A percentile compares a stretch with the other conserved stretches of the same genome.
Conservation (phyloP, 1,284 basidiomycete genomes). For the Rhodotorula sp. region DNA sequence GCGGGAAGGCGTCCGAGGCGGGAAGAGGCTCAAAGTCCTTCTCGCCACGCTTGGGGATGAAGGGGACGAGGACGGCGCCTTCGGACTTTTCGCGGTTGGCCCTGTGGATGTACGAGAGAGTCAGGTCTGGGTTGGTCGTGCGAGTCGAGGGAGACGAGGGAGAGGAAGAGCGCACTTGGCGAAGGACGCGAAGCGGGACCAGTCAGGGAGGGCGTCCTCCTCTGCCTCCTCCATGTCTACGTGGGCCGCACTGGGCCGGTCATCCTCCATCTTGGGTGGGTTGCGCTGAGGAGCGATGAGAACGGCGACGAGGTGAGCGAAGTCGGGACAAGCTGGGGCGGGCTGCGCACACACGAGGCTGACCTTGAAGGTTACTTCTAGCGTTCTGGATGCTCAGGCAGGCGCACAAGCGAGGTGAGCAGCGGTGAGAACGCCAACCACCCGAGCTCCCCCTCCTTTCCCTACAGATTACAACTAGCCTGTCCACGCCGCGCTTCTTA, state of each 20-base stretch:
- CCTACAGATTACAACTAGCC: too few relatives aligned
- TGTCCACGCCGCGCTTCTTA: too few relatives aligned
- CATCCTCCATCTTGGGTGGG: slow-evolving; percentile 33
- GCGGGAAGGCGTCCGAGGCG: slow-evolving; percentile 18
- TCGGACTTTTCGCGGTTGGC: slow-evolving; percentile 10
- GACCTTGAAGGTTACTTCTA: too few relatives aligned
- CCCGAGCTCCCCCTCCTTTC: too few relatives aligned
- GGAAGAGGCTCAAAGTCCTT: slow-evolving; percentile 87
- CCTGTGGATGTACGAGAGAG: background rate
- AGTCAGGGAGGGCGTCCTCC: slow-evolving; percentile 63
- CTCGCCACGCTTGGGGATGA: slow-evolving; percentile 88
- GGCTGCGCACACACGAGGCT: background rate
- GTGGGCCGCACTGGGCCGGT: slow-evolving; percentile 32
- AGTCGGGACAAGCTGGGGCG: background rate
- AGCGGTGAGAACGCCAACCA: too few relatives aligned
- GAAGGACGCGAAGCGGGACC: slow-evolving; percentile 60
- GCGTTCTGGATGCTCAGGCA: too few relatives aligned
- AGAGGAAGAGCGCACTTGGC: slow-evolving; percentile 42
- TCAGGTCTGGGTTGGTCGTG: background rate
- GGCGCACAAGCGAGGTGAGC: too few relatives aligned
- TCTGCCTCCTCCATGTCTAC: slow-evolving; percentile 57
- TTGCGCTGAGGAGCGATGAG: background rate
- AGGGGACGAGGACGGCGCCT: slow-evolving; percentile 47
- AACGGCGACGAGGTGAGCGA: background rate
- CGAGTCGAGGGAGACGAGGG: background rate